Base-by-base conservation (phyloP, 225 moss, liverwort and hornwort genomes). In the Marchantia polymorpha region DNA sequence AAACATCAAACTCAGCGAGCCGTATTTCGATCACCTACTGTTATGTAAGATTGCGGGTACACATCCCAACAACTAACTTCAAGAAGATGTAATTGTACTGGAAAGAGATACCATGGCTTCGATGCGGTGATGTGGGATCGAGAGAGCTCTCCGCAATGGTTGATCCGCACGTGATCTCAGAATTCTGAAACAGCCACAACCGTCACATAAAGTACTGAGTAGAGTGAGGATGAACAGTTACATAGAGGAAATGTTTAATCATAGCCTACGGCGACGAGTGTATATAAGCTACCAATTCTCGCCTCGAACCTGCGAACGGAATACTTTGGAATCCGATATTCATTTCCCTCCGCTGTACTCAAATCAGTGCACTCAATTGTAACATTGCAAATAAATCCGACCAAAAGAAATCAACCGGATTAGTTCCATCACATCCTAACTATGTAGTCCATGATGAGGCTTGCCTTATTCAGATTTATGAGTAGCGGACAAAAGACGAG, bases 31-130 rank as follows among this genome's bases (percentile, higher is more conserved):
- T 71, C 71, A 71, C 50, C 71, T 71, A n/a, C n/a, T 71, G 49
- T 12, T 20, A 51, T 6, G 22, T 70, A 22, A 50, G n/a, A 22
- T 23, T 71, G 71, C 71, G 58, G 6, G 0, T 19, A 10, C 55
- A 58, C 16, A 1, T 75, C 13, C 30, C 27, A 55, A 11, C 8
- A 2, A 55, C 17, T 55, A 10, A 23, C 27, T 15, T 54, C 29
- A 29, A 23, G 56, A 20, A 15, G 74, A 54, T 10, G 54, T 6
- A 75, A 16, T 5, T 76, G 13, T 4, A n/a, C 31, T 61, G 0
- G 39, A 26, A 59, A 49, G 26, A 64, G 69, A 11, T 72, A 65
- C 82, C 82, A 87, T 87, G 63, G 81, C 76, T 79, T 66, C 51
- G 27, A 58, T 81, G 77, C 77, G 66, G 56, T 49, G 82, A 60